Base-by-base conservation (phyloP, 2,329 filamentous ascomycete genomes). In the Microdochium nivale region DNA sequence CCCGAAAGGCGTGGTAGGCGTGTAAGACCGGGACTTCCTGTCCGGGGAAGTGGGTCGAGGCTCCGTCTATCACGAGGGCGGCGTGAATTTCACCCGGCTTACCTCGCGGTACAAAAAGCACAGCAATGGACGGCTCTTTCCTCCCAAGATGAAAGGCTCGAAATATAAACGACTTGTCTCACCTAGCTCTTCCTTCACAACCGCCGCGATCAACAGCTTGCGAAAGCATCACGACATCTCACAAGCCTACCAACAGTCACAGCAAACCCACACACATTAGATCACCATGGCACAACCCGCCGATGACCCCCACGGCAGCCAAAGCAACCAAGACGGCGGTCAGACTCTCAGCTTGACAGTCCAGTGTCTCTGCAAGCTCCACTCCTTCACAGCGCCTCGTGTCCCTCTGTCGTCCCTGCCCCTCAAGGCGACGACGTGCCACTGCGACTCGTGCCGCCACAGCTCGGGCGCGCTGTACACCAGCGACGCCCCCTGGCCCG, bases 371-470 rank as follows among this genome's bases (percentile, higher is more conserved):
- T 78, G 75, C 67, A 68, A 68, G 51, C 52, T 61, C 0, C 67
- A 76, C 54, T 64, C 52, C 14, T 77, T 75, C 63, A 67, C 40
- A 5, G 40, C 58, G 5, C 51, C 68, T 1, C 24, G 55, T 1
- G 51, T 76, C 1, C 51, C 63, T 1, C 52, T 49, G 16, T 65
- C 68, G 1, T 55, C 59, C 0, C 65, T 78, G 2, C 76, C 75
- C 8, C 62, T 80, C 0, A 52, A 62, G 40, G 71, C 65, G 0
- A 59, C 60, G 5, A 65, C 63, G 51, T 79, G 77, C 57, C 76
- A 79, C 62, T 79, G 76, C 64, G 62, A 61, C 19, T 77, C 75
- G 2, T 79, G 77, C 58, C 70, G 76, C 1, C 74, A 71, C 51
- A 33, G 63, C 2, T 73, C 70, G 0, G 76, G 76, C 23, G 67